Evolutionary conservation across 225 moss, liverwort and hornwort genomes (phyloP).

Genomic region (Physcomitrium patens): DNA sequence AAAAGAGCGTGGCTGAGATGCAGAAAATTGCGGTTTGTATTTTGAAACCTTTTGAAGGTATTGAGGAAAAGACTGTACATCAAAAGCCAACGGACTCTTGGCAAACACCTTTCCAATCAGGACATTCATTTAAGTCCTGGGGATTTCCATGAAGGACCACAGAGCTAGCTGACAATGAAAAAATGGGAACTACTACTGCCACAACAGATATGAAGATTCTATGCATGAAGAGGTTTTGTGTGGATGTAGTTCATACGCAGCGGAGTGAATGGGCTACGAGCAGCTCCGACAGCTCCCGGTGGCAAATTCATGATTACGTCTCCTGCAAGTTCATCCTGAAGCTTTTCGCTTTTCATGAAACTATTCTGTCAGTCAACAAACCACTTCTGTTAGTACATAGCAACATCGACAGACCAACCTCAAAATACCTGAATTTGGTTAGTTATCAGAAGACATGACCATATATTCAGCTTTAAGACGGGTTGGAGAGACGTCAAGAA

Average conservation of each 20-base stretch:
- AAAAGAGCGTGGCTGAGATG: neutral
- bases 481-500: too few relatives aligned
- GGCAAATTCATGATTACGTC: conserved; percentile 24
- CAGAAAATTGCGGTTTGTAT: neutral
- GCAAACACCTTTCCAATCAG: too few relatives aligned
- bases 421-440: neutral
- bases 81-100: neutral
- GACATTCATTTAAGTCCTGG: too few relatives aligned
- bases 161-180: too few relatives aligned
- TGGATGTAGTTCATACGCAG: conserved; percentile 50
- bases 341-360: conserved; percentile 23
- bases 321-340: conserved; percentile 34
- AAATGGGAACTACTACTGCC: too few relatives aligned
- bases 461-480: too few relatives aligned
- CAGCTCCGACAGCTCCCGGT: conserved; percentile 45
- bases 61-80: conserved; percentile 34
- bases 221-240: conserved; percentile 32
- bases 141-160: too few relatives aligned
- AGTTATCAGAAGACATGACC: neutral
- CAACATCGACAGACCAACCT: neutral
- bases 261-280: conserved; percentile 48
- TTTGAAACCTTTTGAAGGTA: conserved; percentile 31
- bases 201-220: conserved; percentile 15
- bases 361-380: conserved; percentile 46
- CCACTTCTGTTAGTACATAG: conserved; percentile 23